A percentile compares a stretch with the other conserved stretches of the same genome.
Evolutionary conservation across 2,329 filamentous ascomycete genomes (phyloP).

Genomic region (Calonectria hawksworthii): DNA sequence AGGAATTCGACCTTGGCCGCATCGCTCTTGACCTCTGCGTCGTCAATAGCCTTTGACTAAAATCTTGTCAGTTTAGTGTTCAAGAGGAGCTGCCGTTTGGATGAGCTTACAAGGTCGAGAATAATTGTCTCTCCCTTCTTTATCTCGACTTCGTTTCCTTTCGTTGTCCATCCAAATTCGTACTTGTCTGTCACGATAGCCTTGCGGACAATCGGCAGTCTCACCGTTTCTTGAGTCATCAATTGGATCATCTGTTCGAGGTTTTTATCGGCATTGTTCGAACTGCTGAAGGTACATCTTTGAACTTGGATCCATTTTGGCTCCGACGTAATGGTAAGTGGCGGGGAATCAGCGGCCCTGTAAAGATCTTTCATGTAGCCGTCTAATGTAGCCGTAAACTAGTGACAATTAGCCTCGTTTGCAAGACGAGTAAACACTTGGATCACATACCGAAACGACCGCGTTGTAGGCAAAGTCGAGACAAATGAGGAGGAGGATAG

Average conservation of each 20-base stretch:
- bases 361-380: not conserved
- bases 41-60: not conserved
- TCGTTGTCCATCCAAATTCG: not conserved
- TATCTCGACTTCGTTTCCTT: too few species aligned
- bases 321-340: not conserved
- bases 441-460: slow-evolving; percentile 30
- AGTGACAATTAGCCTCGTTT: not conserved
- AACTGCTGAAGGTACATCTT: not conserved
- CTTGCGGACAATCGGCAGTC: not conserved
- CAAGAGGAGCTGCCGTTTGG: not conserved
- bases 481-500: slow-evolving; percentile 32
- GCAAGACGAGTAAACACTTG: not conserved
- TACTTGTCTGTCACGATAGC: not conserved
- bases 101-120: too few species aligned
- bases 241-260: not conserved
- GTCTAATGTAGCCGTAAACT: slow-evolving; percentile 35
- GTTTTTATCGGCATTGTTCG: not conserved
- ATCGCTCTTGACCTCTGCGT: too few species aligned
- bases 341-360: not conserved
- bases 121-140: too few species aligned
- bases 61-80: not conserved
- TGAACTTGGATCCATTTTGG: not conserved
- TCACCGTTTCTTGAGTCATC: not conserved
- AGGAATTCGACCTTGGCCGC: not conserved
- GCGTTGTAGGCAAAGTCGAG: slow-evolving; percentile 36